These are phyloP conservation scores for Pichia manshurica DNA, from an alignment of 805 yeast genomes.

Conservation along the genomic window DNA sequence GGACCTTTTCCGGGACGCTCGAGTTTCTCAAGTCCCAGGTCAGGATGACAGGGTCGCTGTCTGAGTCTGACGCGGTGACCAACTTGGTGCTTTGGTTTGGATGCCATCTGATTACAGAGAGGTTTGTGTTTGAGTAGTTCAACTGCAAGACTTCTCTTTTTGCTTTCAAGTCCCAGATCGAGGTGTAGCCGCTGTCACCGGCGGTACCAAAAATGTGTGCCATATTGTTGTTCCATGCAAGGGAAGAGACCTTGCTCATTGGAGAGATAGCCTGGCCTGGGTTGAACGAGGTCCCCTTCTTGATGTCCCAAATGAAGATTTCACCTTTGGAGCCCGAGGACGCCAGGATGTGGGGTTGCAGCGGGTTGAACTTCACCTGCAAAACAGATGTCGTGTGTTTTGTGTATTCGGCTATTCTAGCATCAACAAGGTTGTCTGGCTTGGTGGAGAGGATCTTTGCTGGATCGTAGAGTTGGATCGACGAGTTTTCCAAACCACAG, in stretches of 20 bases:
- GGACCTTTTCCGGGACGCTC: slow-evolving; percentile 74
- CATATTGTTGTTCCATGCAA: slow-evolving; percentile 84
- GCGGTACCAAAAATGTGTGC: slow-evolving; percentile 88
- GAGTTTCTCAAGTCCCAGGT: slow-evolving; percentile 95
- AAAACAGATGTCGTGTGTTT: slow-evolving; percentile 69
- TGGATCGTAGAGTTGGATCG: slow-evolving; percentile 73
- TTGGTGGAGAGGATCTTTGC: slow-evolving; percentile 39
- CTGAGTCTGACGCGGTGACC: slow-evolving; percentile 82
- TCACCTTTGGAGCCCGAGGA: slow-evolving; percentile 90
- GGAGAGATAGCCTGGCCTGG: slow-evolving; percentile 82
- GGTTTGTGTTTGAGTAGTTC: slow-evolving; percentile 64
- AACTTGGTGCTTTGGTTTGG: slow-evolving; percentile 82
- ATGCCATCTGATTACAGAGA: slow-evolving; percentile 90
- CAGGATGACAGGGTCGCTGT: slow-evolving; percentile 69
- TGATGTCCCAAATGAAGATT: slow-evolving; percentile 84
- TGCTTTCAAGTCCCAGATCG: slow-evolving; percentile 90
- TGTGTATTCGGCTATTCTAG: slow-evolving; percentile 45
- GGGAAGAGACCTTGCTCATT: slow-evolving; percentile 69
- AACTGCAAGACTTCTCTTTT: slow-evolving; percentile 85
- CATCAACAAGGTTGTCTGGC: slow-evolving; percentile 31
- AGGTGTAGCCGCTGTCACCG: slow-evolving; percentile 76
- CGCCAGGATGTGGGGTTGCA: slow-evolving; percentile 65
- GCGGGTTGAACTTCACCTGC: slow-evolving; percentile 70
- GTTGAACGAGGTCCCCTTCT: slow-evolving; percentile 45
- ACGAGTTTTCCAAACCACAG: slow-evolving; percentile 85